These are phyloP conservation scores for Chalaropsis ovoidea DNA, from an alignment of 2,329 filamentous ascomycete genomes.

Conservation along the genomic window DNA sequence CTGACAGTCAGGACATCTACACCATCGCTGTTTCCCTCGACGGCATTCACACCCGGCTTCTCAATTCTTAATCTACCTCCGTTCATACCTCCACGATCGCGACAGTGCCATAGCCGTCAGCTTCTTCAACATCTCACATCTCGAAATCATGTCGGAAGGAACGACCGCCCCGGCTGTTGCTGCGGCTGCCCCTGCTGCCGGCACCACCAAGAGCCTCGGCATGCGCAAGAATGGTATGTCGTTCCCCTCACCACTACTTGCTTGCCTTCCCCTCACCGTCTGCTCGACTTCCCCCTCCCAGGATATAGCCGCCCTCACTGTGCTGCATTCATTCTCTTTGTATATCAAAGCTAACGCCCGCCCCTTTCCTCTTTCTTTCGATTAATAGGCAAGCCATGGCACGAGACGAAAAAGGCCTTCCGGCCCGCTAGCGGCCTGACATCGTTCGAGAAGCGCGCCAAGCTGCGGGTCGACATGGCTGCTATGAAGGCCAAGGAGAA, in stretches of 20 bases:
- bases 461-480: constrained; percentile 56
- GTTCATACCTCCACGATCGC: no score
- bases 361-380: not conserved
- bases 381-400: constrained; percentile 83
- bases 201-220: constrained; percentile 42
- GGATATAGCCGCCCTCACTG: no score
- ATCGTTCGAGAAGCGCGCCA: constrained; percentile 66
- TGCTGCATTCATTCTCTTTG: not conserved
- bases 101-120: no score
- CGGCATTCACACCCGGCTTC: no score
- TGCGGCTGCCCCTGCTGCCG: constrained; percentile 26
- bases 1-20: no score
- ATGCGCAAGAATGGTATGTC: constrained; percentile 74
- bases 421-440: constrained; percentile 68
- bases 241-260: not conserved
- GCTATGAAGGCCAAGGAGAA: constrained; percentile 88
- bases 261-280: no score
- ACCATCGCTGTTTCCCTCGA: no score
- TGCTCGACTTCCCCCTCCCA: no score
- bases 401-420: constrained; percentile 71
- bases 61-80: no score
- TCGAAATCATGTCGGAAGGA: not conserved
- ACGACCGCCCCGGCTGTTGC: not conserved
- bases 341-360: not conserved
- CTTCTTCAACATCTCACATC: not conserved